A percentile compares a stretch with the other conserved stretches of the same genome.
Evolutionary conservation across 345 rosid species (phyloP).

Genomic region (Lenwebbia sp.): DNA sequence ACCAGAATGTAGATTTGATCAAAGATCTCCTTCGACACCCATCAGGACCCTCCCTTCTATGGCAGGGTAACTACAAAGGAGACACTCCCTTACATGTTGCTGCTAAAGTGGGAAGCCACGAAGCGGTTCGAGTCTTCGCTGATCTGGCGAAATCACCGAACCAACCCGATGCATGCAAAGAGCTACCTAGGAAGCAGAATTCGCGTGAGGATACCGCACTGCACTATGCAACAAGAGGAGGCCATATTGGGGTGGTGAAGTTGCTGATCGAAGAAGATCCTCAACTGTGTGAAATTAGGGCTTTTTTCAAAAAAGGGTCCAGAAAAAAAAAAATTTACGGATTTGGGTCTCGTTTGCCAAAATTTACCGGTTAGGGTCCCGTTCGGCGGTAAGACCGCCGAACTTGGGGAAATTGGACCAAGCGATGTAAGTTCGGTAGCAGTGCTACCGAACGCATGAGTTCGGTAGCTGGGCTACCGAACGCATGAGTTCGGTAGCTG

Average conservation of each 20-base stretch:
- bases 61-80: not conserved
- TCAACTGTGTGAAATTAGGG: not conserved
- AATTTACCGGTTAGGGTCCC: no score
- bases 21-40: not conserved
- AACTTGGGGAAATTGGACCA: no score
- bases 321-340: no score
- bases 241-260: not conserved
- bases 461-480: no score
- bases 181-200: not conserved
- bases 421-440: no score
- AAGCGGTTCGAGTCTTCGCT: not conserved
- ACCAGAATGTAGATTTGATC: not conserved
- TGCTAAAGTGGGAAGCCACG: not conserved
- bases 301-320: no score
- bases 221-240: not conserved
- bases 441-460: no score
- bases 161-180: not conserved
- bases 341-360: no score
- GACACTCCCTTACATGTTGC: not conserved
- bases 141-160: not conserved
- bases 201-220: not conserved
- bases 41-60: not conserved
- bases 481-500: no score
- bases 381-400: no score
- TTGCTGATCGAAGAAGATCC: not conserved